Conservation (phyloP, 2,329 filamentous ascomycete genomes). For the Xylariaceae sp. region DNA sequence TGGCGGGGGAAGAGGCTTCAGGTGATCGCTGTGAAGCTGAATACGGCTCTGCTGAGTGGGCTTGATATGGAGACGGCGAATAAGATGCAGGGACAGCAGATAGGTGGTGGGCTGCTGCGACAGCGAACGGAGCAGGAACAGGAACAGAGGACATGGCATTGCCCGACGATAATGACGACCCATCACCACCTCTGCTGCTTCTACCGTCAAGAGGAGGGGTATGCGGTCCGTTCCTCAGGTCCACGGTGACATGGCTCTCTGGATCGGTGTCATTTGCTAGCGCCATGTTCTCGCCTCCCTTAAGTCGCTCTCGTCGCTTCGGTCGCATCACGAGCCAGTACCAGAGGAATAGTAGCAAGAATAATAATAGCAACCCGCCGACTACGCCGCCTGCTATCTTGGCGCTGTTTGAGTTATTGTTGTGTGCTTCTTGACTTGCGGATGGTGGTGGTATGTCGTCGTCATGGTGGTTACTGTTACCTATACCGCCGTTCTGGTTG, state of each 20-base stretch:
- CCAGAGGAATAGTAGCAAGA: slow-evolving; percentile 23
- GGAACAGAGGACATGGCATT: background rate
- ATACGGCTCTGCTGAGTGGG: background rate
- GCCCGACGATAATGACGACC: too few species aligned
- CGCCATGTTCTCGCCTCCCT: background rate
- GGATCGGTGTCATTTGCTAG: slow-evolving; percentile 29
- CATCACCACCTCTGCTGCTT: slow-evolving; percentile 2
- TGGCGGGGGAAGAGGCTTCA: background rate
- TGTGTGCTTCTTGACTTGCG: too few species aligned
- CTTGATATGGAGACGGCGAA: background rate
- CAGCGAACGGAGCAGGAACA: background rate
- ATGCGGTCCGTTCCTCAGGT: background rate
- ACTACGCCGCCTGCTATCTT: slow-evolving; percentile 27
- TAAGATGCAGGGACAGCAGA: too few species aligned
- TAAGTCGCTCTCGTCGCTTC: slow-evolving; percentile 19
- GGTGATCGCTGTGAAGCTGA: background rate
- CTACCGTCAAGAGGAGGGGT: background rate
- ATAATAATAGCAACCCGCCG: slow-evolving; percentile 28
- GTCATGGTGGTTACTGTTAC: too few species aligned
- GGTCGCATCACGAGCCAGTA: slow-evolving; percentile 32
- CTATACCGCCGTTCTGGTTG: background rate
- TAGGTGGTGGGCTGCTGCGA: too few species aligned
- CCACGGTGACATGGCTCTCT: slow-evolving; percentile 29
- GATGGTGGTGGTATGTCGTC: too few species aligned
- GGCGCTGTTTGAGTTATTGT: background rate